Base-by-base conservation (phyloP, 1,284 basidiomycete genomes). In the Limonomyces culmigenus region DNA sequence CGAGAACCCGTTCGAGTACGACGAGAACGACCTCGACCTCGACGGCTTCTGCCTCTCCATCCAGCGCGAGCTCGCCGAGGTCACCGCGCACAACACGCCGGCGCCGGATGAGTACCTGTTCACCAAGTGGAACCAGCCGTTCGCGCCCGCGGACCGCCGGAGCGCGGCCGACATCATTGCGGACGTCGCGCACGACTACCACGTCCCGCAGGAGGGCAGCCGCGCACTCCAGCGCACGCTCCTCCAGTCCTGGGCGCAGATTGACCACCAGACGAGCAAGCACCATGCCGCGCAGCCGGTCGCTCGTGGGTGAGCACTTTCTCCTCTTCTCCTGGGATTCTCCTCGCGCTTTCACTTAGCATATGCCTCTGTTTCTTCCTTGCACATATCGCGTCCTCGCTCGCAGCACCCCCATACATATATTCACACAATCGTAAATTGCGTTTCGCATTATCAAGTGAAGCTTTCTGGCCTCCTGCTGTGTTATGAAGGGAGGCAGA, bases 1-100 rank as follows among this genome's bases (percentile, higher is more conserved):
- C 45, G 74, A 76, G 51, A 74, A 77, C 45, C 74, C 74, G 1
- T 76, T 76, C 59, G 67, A 70, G 44, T 77, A 75, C 46, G 74
- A 76, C 43, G 49, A 65, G 44, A 76, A 75, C 45, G 74, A 79
- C 57, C 60, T 78, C 33, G 71, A 77, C 48, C 60, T 79, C 19
- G 75, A 78, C 48, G 48, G 55, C 33, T 78, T 78, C 63, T 77
- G 74, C 49, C 57, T 68, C 13, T 47, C 59, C 16, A 65, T 79
- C 43, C 67, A 71, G 41, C 60, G 69, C 15, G 74, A 78, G 45
- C 55, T 80, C n/a, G 65, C 71, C 43, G 67, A 76, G 49, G 70
- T 80, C 46, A 74, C 72, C 13, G 70, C 73, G 66, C 69, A 74
- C 51, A 60, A 65, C 13, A 52, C 54, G 21, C 66, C 67, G 13